Evolutionary conservation across 2,329 filamentous ascomycete species (phyloP), one percentile per base, ranked within the genome.

Genomic region (Cordyceps pruinosa): DNA sequence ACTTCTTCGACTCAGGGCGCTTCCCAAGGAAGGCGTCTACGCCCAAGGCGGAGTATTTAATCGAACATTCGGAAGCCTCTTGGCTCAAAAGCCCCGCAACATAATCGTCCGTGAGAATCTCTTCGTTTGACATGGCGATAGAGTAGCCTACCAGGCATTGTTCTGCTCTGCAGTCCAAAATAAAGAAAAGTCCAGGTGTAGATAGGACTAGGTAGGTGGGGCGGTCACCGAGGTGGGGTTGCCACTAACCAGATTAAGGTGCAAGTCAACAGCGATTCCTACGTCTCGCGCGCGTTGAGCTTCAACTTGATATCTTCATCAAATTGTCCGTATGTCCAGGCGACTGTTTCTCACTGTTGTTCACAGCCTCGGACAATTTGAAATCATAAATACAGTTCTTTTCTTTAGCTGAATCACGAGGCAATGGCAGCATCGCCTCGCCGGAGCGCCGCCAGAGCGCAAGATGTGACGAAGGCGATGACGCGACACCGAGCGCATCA

Each of bases 61-160:
- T 73, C 3, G 87, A 88, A 64, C 80, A 87, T 58, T 87, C 83
- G 59, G 81, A 84, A 13, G 92, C 92, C 71, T 97, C 92, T 63
- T 88, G 83, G 51, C 85, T 83, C 35, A 97, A 78, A n/a, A 96
- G 75, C 48, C 81, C 80, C 17, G 90, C 90, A 61, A 96, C 85
- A 66, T 91, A 90, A 52, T 90, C 87, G 68, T 95, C 89, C 21
- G 84, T 85, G 47, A 87, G 70, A 25, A 82, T 67, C n/a, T 78
- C 75, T 62, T 81, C 73, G 54, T 75, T 74, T 12, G 71, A 56
- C 75, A 77, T 78, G 19, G 21, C 50, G 52, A 49, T 37, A 17
- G 50, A 4, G 37, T 25, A n/a, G 42, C 32, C 45, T 15, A 57
- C 28, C 37, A 52, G 41, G 25, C 34, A 55, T 23, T 23, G 21